Evolutionary conservation across 2,329 filamentous ascomycete species (phyloP), one percentile per base, ranked within the genome.

Genomic region (Neoarthrinium moseri): DNA sequence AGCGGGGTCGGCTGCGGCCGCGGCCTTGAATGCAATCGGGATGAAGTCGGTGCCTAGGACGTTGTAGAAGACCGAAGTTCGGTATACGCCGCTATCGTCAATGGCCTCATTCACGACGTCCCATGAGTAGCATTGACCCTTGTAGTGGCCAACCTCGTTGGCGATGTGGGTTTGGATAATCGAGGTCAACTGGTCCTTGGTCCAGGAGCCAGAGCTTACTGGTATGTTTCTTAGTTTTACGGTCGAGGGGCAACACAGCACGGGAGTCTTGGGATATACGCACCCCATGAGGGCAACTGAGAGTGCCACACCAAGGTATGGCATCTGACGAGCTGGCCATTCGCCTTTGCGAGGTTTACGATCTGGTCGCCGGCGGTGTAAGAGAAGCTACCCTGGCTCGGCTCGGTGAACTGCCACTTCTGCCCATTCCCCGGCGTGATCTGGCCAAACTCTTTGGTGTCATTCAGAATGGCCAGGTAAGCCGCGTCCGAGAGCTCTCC

Each of bases 81-180:
- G 70, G 63, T 70, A 78, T 6, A 68, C 72, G 12, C 78, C 80
- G 52, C 78, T 73, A 17, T 84, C 81, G 47, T 76, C 72, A 32
- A 83, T 70, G 4, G 74, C 77, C 67, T 86, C 82, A 60, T 86
- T 86, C 20, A 84, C 73, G 0, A 86, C 82, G 46, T 86, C 82
- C 81, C 81, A 86, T 23, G 75, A 72, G 59, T 80, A 79, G 62
- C 81, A 83, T 53, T 78, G 70, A 45, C 78, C 76, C 60, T 75
- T 75, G 68, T 77, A 84, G 62, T 84, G 73, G 12, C 65, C 68
- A 6, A 78, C 76, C 40, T 77, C 79, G 51, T 77, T 72, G 49
- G 74, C 73, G 52, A 87, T 79, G 62, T 87, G 83, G 43, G 75
- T 75, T 60, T 81, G 70, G 51, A 86, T 67, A 17, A 79, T 74